Conservation (phyloP, 2,329 filamentous ascomycete genomes). For the Aspergillus phoenicis region DNA sequence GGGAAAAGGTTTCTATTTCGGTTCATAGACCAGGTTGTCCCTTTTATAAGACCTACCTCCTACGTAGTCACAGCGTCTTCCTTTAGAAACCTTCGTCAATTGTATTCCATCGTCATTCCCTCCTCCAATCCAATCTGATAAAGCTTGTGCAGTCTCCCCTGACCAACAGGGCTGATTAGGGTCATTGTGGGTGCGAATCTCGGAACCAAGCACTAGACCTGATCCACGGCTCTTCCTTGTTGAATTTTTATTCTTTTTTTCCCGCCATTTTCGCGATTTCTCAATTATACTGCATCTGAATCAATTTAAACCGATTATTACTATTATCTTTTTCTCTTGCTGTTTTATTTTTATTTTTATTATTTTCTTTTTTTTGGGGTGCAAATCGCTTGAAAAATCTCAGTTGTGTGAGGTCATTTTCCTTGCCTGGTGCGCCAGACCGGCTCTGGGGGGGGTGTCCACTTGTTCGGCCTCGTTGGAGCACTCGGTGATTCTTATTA, state of each 20-base stretch:
- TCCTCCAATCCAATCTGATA: conserved; percentile 2
- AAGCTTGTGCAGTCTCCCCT: neutral
- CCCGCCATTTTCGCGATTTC: conserved; percentile 8
- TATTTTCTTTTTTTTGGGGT: neutral
- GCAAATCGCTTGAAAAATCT: neutral
- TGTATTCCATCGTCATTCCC: neutral
- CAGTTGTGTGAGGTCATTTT: conserved; percentile 8
- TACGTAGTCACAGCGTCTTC: neutral
- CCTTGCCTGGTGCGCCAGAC: conserved; percentile 12
- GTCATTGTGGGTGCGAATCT: conserved; percentile 22
- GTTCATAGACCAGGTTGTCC: neutral
- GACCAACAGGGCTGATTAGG: conserved; percentile 14
- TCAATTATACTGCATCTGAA: neutral
- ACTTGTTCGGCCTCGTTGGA: conserved; percentile 13
- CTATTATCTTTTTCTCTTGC: neutral
- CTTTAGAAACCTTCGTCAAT: neutral
- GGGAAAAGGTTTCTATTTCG: neutral
- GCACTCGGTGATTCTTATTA: conserved; percentile 16
- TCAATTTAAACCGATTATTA: neutral
- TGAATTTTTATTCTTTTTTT: conserved; percentile 8
- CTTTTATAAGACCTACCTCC: neutral
- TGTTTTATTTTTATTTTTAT: neutral
- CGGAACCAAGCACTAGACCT: conserved; percentile 23
- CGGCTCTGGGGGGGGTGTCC: conserved; percentile 2
- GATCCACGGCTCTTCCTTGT: conserved; percentile 13